Conservation (phyloP, 176 grass and related monocot species). For the Hordeum marinum region DNA sequence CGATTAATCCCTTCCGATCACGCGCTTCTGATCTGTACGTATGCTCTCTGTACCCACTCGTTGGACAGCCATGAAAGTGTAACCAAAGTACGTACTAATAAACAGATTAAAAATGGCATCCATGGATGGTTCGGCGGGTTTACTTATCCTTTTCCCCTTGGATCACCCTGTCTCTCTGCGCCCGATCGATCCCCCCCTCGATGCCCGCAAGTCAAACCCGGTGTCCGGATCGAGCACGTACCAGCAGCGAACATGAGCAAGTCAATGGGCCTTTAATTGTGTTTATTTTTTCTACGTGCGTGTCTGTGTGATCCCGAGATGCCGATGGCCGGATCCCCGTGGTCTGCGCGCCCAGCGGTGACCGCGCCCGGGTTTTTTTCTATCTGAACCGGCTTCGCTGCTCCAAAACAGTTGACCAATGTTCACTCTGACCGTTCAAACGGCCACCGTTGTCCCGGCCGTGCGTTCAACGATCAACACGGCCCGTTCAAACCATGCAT, state of each 20-base stretch:
- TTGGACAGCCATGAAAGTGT: too few species aligned
- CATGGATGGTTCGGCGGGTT: not conserved
- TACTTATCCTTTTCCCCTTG: not conserved
- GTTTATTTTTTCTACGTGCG: not conserved
- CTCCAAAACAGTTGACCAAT: constrained; percentile 16
- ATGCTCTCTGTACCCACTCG: too few species aligned
- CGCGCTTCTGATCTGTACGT: too few species aligned
- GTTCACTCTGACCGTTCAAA: not conserved
- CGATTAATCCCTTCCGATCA: not conserved
- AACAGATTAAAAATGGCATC: not conserved
- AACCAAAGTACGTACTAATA: too few species aligned
- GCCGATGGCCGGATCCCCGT: constrained; percentile 11
- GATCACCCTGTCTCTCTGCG: constrained; percentile 7
- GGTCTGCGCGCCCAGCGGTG: not conserved
- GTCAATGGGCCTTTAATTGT: not conserved
- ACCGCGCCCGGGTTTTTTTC: not conserved
- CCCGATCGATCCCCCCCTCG: not conserved
- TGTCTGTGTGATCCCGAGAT: constrained; percentile 25
- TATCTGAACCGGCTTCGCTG: not conserved
- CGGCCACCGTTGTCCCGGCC: not conserved
- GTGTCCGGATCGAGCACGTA: not conserved
- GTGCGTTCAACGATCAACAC: not conserved
- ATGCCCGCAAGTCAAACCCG: constrained; percentile 27
- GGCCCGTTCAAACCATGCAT: not conserved
- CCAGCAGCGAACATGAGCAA: not conserved